Conservation (phyloP, 192 early-diverging fungal genomes). For the Pilaira anomala region DNA sequence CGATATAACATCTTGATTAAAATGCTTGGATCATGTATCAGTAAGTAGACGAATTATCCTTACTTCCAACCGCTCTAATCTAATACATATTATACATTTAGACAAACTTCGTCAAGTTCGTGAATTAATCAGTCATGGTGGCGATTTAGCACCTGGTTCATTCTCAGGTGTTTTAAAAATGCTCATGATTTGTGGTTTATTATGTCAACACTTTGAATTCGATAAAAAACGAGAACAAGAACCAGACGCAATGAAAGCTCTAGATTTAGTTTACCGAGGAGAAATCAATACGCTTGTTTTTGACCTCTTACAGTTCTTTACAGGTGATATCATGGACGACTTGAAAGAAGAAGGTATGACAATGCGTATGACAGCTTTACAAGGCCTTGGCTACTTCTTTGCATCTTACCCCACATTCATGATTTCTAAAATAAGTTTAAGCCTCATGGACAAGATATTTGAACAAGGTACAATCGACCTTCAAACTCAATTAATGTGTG, state of each 20-base stretch:
- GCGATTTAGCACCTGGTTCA: constrained; percentile 27
- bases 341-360: neutral
- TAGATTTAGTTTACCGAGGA: constrained; percentile 10
- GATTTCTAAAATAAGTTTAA: constrained; percentile 46
- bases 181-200: constrained; percentile 68
- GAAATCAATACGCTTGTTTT: constrained; percentile 31
- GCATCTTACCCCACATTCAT: constrained; percentile 68
- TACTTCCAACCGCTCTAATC: neutral
- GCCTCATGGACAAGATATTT: constrained; percentile 70
- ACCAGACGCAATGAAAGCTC: constrained; percentile 3
- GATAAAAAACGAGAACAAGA: constrained; percentile 41
- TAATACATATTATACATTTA: neutral
- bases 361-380: constrained; percentile 4
- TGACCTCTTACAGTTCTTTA: constrained; percentile 44
- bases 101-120: constrained; percentile 52
- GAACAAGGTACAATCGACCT: constrained; percentile 41
- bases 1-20: constrained; percentile 45
- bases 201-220: constrained; percentile 81
- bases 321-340: neutral
- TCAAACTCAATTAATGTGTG: constrained; percentile 67
- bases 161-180: constrained; percentile 58
- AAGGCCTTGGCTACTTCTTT: constrained; percentile 60
- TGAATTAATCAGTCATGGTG: constrained; percentile 34
- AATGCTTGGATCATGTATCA: constrained; percentile 42
- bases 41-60: constrained; percentile 23